Evolutionary conservation across 2,329 filamentous ascomycete genomes (phyloP).

Genomic region (Fusarium nodosum): DNA sequence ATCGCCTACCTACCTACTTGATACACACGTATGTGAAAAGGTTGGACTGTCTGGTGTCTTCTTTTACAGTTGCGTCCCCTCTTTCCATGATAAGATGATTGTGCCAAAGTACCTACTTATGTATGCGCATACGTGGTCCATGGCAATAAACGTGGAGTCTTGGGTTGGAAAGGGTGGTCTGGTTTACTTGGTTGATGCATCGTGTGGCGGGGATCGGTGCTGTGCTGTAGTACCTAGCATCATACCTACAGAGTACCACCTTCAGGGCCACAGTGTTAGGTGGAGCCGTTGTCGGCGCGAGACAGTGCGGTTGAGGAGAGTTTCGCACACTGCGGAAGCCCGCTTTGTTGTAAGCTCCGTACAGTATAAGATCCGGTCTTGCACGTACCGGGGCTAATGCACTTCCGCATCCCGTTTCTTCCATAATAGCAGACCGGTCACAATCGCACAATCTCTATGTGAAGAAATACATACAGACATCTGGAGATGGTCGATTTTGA

Average conservation of each 20-base stretch:
- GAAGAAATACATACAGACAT: constrained; percentile 6
- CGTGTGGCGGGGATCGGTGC: constrained; percentile 29
- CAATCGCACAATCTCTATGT: constrained; percentile 17
- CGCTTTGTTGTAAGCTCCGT: background rate
- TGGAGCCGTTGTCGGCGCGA: constrained; percentile 34
- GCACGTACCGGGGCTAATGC: constrained; percentile 30
- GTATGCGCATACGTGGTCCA: background rate
- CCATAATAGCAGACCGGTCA: constrained; percentile 8
- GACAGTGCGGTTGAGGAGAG: constrained; percentile 41
- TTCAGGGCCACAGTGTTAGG: constrained; percentile 1
- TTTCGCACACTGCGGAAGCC: constrained; percentile 4
- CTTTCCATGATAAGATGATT: constrained; percentile 11
- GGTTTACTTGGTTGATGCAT: constrained; percentile 4
- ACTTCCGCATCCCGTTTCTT: constrained; percentile 19
- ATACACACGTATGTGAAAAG: background rate
- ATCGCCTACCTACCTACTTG: background rate
- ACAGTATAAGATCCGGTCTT: constrained; percentile 17
- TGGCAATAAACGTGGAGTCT: constrained; percentile 2
- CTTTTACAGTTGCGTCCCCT: background rate
- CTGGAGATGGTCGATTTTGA: constrained; percentile 12
- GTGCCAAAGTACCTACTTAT: background rate
- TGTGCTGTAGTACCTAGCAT: background rate
- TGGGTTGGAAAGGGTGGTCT: background rate
- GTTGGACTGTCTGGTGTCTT: background rate
- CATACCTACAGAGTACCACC: background rate